phyloP scores from a whole-genome alignment of 2,329 filamentous ascomycete species.

The Fusarium metavorans region DNA sequence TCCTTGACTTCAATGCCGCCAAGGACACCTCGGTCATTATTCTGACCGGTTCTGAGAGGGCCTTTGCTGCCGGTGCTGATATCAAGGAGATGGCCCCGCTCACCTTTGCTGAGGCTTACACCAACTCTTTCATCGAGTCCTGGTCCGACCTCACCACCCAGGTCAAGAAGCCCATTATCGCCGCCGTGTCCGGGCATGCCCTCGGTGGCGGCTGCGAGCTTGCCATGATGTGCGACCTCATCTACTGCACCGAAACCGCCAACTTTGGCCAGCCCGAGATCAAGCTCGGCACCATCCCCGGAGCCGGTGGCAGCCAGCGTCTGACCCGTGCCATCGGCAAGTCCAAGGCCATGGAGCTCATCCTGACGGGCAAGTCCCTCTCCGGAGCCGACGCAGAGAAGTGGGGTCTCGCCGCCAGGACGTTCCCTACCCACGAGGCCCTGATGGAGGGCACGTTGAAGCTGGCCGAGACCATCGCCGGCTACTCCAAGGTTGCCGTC shows the following conservation, averaged over 20 bases:
- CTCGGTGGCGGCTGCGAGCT: slow-evolving; percentile 96
- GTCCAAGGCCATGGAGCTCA: slow-evolving; percentile 89
- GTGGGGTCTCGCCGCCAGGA: slow-evolving; percentile 90
- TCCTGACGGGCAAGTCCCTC: slow-evolving; percentile 88
- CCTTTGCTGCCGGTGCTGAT: slow-evolving; percentile 95
- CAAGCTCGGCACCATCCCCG: slow-evolving; percentile 92
- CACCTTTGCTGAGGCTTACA: slow-evolving; percentile 89
- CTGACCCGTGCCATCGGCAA: slow-evolving; percentile 87
- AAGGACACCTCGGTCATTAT: slow-evolving; percentile 80
- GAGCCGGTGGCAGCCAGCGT: slow-evolving; percentile 90
- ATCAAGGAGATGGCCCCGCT: slow-evolving; percentile 99
- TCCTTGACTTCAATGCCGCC: slow-evolving; percentile 77
- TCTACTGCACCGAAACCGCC: slow-evolving; percentile 88
- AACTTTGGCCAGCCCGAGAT: slow-evolving; percentile 98
- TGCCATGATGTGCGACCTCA: slow-evolving; percentile 95
- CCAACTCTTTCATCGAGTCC: slow-evolving; percentile 90
- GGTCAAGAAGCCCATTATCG: slow-evolving; percentile 94
- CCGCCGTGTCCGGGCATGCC: slow-evolving; percentile 93
- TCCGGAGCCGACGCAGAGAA: slow-evolving; percentile 84
- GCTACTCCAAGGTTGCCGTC: slow-evolving; percentile 87
- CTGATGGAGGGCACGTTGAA: slow-evolving; percentile 84
- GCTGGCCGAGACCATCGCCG: slow-evolving; percentile 90
- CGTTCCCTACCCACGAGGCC: slow-evolving; percentile 83
- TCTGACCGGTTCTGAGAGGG: slow-evolving; percentile 88
- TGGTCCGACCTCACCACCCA: slow-evolving; percentile 89